Base-by-base conservation (phyloP, 352 stramenopile genomes). In the Phytopythium mirpurense region DNA sequence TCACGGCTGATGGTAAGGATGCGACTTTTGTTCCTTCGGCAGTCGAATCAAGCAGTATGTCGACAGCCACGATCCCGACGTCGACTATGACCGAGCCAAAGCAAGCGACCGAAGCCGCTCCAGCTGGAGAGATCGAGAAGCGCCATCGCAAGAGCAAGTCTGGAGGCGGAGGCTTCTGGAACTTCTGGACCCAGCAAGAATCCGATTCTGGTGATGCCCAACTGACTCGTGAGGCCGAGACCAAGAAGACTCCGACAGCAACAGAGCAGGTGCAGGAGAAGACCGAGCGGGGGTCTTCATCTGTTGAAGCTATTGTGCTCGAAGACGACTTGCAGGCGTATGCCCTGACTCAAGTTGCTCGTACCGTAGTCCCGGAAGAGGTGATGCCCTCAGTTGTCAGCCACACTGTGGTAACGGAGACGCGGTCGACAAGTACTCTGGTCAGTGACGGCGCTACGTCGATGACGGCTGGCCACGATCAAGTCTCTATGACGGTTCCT, bases 11-110 rank as follows among this genome's bases (percentile, higher is more conserved):
- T 36, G n/a, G n/a, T n/a, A n/a, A n/a, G n/a, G 31, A 14, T 36
- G 31, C 4, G 31, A 6, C 31, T 12, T 3, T 36, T 36, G 31
- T 12, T 36, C 10, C 31, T 5, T 15, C 31, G 15, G 31, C 31
- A 16, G 5, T 36, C 10, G 31, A 36, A 14, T 1, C 31, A 15
- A 36, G 31, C 31, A 12, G 5, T 6, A 36, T 14, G 31, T 2
- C 31, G 15, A 14, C 31, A 12, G 31, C 15, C 15, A 32, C 11
- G 40, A 46, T 1, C n/a, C 3, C 40, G 4, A 46, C 40, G 19
- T 31, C n/a, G 24, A 46, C 62, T 5, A 47, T 52, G 14, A 60
- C 62, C 51, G 59, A 62, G 59, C 51, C 61, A 7, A 56, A 68
- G 53, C 62, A 43, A 21, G 11, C 65, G 40, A 24, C n/a, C 60